These are phyloP conservation scores for Cladosporium colombiae DNA, from an alignment of 2,329 filamentous ascomycete species.

Conservation along the genomic window DNA sequence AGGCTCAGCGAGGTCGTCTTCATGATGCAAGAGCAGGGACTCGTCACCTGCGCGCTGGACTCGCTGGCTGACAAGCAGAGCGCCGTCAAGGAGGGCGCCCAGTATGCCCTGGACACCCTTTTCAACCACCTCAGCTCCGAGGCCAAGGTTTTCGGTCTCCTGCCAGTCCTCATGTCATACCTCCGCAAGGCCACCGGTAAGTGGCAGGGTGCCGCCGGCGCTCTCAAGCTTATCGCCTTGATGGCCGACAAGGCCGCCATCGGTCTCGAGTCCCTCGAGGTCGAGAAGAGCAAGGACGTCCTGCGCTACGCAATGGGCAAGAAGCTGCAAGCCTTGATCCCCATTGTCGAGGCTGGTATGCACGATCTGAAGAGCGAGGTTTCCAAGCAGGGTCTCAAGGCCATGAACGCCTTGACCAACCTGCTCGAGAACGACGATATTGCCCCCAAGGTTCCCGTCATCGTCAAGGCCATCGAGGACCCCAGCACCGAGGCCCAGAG, in stretches of 20 bases:
- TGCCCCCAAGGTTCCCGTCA: conserved; percentile 82
- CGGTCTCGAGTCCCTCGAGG: conserved; percentile 77
- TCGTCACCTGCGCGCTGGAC: conserved; percentile 76
- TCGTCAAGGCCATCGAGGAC: conserved; percentile 94
- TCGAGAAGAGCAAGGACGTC: conserved; percentile 84
- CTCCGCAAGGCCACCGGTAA: conserved; percentile 83
- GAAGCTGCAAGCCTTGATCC: conserved; percentile 82
- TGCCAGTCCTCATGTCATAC: conserved; percentile 75
- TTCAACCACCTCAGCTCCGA: conserved; percentile 79
- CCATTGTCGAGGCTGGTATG: conserved; percentile 89
- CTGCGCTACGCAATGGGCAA: conserved; percentile 88
- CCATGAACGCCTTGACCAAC: conserved; percentile 87
- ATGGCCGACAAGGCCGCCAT: conserved; percentile 96
- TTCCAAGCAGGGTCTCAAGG: conserved; percentile 81
- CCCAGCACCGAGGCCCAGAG: conserved; percentile 85
- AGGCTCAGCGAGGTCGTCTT: conserved; percentile 79
- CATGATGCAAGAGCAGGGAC: conserved; percentile 73
- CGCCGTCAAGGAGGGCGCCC: conserved; percentile 85
- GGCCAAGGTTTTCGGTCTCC: conserved; percentile 76
- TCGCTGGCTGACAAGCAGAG: conserved; percentile 85
- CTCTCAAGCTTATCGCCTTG: conserved; percentile 78
- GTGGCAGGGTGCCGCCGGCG: conserved; percentile 94
- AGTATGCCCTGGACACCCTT: conserved; percentile 89
- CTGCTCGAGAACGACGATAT: conserved; percentile 97
- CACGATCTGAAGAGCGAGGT: conserved; percentile 92